Base-by-base conservation (phyloP, 2,329 filamentous ascomycete species). In the Aspergillus fructus region DNA sequence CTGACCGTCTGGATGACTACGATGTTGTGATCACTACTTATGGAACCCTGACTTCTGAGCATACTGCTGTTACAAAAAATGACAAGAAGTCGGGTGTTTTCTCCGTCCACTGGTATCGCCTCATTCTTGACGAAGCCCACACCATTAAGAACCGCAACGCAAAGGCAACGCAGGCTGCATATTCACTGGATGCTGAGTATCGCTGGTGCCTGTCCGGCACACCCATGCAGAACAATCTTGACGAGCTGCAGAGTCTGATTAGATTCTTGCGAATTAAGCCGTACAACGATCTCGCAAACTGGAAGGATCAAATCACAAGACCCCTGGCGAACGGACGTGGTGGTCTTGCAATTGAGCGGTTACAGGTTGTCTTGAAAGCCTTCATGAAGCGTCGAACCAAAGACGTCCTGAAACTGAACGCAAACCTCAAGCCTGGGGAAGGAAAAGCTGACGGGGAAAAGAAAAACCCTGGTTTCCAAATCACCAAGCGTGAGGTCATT, bases 341-440 rank as follows among this genome's bases (percentile, higher is more conserved):
- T 11, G 90, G 93, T 53, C 83, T 97, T 57, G 93, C 94, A 15
- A 96, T 99, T 71, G 85, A 87, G 50, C 85, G 94, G 45, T 79
- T 99, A 33, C 92, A 96, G 64, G 86, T 89, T 56, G 86, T 96
- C 60, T 79, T 99, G 4, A 89, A 90, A 54, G 93, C 92, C 55
- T 96, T 96, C 77, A 99, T 99, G 94, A 96, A 97, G 79, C 88
- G 94, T n/a, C 87, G 94, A 42, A 97, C 93, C 8, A 99, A 99
- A 75, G 92, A 96, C 21, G 91, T 99, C n/a, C 78, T 99, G 59
- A 96, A 94, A 75, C 83, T 91, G 65, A 91, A 91, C 11, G 90
- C 91, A 11, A 91, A 90, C 1, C 78, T 96, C 17, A 89, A 90
- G 59, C 88, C 89, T 24, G 90, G 90, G 39, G 87, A 89, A 24